Percentiles rank a stretch among this genome's conserved stretches.
phyloP scores from a whole-genome alignment of 371 early-diverging fungal species.

The Mucor velutinosus region DNA sequence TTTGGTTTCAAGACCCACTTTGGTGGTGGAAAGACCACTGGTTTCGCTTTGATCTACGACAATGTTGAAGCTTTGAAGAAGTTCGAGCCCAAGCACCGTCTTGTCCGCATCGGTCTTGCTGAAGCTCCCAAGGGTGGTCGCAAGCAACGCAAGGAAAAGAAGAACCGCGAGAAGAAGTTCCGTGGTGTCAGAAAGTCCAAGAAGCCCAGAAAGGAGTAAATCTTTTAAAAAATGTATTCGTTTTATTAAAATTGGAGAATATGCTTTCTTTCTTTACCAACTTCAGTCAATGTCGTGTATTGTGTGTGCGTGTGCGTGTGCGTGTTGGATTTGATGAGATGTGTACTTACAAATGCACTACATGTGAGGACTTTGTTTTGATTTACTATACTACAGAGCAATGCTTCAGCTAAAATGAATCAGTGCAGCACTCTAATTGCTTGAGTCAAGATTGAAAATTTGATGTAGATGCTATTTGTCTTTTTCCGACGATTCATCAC shows the following conservation, averaged over 20 bases:
- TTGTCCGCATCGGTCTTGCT: constrained; percentile 83
- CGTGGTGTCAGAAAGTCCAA: constrained; percentile 97
- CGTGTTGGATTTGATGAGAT: neutral
- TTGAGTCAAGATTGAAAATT: neutral
- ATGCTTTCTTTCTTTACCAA: neutral
- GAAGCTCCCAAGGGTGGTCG: constrained; percentile 83
- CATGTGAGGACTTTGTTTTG: neutral
- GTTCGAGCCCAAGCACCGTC: constrained; percentile 98
- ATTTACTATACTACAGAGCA: neutral
- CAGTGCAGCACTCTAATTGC: neutral
- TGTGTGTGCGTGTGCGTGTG: neutral
- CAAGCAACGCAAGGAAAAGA: constrained; percentile 98
- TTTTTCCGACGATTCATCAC: too few relatives aligned
- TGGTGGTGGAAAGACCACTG: constrained; percentile 98
- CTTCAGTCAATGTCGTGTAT: neutral
- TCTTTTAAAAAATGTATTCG: neutral
- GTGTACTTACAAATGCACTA: neutral
- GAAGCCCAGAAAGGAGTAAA: constrained; percentile 35
- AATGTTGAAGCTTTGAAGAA: constrained; percentile 93
- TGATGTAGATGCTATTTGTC: neutral
- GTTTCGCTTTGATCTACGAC: constrained; percentile 98
- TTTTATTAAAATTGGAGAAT: constrained; percentile 3
- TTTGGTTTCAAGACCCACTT: constrained; percentile 97
- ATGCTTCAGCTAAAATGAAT: neutral
- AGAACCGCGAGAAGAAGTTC: constrained; percentile 99